phyloP scores from a whole-genome alignment of 1,284 basidiomycete species.

The Trametes polyzona region DNA sequence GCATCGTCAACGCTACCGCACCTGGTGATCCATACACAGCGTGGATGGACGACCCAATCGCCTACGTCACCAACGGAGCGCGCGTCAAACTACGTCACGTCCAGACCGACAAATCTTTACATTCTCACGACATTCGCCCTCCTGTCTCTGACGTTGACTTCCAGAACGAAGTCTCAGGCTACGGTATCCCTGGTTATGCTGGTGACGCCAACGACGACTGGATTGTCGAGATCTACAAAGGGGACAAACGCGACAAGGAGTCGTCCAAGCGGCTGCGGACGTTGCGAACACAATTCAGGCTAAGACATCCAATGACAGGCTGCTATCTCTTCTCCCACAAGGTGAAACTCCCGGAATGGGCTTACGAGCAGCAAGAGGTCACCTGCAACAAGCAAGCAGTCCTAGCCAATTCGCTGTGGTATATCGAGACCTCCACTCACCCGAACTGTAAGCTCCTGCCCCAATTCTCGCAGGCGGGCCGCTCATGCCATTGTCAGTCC shows the following conservation, averaged over 20 bases:
- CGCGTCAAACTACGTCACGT: slow-evolving; percentile 88
- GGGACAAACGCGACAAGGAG: slow-evolving; percentile 67
- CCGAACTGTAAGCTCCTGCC: slow-evolving; percentile 59
- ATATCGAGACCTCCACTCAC: slow-evolving; percentile 87
- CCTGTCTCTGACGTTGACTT: slow-evolving; percentile 99
- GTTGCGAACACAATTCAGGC: slow-evolving; percentile 81
- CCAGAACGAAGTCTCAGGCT: slow-evolving; percentile 97
- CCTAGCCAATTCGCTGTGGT: slow-evolving; percentile 92
- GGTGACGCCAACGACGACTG: slow-evolving; percentile 98
- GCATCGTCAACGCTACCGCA: slow-evolving; percentile 32
- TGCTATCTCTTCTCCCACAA: slow-evolving; percentile 99
- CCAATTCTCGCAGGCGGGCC: neutral
- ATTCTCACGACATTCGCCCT: slow-evolving; percentile 93
- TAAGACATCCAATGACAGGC: slow-evolving; percentile 86
- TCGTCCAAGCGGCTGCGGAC: slow-evolving; percentile 78
- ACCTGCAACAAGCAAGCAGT: slow-evolving; percentile 98
- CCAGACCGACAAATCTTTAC: slow-evolving; percentile 83
- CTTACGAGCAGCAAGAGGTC: slow-evolving; percentile 97
- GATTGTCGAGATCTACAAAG: slow-evolving; percentile 85
- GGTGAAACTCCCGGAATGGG: slow-evolving; percentile 97
- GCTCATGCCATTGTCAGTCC: slow-evolving; percentile 53
- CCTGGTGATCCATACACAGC: slow-evolving; percentile 55
- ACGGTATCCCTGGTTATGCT: slow-evolving; percentile 85
- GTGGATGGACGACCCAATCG: slow-evolving; percentile 60
- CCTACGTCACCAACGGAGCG: slow-evolving; percentile 67